Conservation (phyloP, 2,329 filamentous ascomycete genomes). For the Colletotrichum spinosum region DNA sequence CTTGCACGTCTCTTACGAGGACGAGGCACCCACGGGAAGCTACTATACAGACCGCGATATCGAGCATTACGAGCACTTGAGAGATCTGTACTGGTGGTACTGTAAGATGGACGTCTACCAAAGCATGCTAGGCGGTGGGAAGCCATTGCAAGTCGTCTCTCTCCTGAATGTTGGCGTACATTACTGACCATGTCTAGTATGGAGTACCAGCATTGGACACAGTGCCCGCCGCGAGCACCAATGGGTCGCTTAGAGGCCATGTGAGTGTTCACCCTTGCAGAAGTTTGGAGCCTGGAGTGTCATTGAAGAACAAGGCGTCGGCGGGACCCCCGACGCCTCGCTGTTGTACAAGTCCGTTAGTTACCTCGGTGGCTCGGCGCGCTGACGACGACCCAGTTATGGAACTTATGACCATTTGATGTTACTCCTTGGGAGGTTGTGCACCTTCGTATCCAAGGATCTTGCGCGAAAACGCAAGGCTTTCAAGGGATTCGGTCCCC, state of each 20-base stretch:
- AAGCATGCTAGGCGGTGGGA: slow-evolving; percentile 87
- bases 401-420: slow-evolving; percentile 91
- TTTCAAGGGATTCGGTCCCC: slow-evolving; percentile 65
- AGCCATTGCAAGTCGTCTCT: slow-evolving; percentile 76
- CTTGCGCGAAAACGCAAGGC: slow-evolving; percentile 80
- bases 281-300: too few relatives aligned
- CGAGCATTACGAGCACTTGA: slow-evolving; percentile 81
- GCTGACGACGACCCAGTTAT: slow-evolving; percentile 66
- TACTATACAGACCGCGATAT: slow-evolving; percentile 71
- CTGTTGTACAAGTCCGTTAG: not conserved
- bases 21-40: slow-evolving; percentile 41
- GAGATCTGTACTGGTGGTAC: slow-evolving; percentile 96
- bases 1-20: slow-evolving; percentile 44
- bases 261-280: slow-evolving; percentile 54
- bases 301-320: too few relatives aligned
- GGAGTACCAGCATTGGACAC: slow-evolving; percentile 83
- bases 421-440: slow-evolving; percentile 82
- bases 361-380: not conserved
- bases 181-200: slow-evolving; percentile 65
- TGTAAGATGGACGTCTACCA: slow-evolving; percentile 94
- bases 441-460: slow-evolving; percentile 83
- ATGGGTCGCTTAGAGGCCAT: slow-evolving; percentile 81
- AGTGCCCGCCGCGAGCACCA: slow-evolving; percentile 86
- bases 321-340: too few relatives aligned
- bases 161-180: not conserved